These are phyloP conservation scores for Ceratobasidium sp. DNA, from an alignment of 1,284 basidiomycete genomes.

Conservation along the genomic window DNA sequence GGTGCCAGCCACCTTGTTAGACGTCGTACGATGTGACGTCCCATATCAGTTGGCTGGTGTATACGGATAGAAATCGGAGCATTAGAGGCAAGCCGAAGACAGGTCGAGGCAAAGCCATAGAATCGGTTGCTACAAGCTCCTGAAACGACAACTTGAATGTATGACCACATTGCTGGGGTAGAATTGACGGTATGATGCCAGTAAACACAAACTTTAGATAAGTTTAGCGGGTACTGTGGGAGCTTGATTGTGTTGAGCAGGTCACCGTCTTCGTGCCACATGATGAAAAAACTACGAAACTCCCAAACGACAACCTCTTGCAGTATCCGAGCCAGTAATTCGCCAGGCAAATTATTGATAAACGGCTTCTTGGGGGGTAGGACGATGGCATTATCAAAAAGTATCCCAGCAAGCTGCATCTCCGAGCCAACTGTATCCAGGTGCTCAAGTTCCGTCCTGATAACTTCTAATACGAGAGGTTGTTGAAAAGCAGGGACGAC, in stretches of 20 bases:
- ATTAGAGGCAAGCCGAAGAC: neutral
- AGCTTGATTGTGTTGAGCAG: neutral
- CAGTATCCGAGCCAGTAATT: constrained; percentile 7
- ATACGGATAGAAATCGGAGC: neutral
- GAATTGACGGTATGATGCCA: neutral
- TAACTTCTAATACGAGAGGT: too few species aligned
- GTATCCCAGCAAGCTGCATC: too few species aligned
- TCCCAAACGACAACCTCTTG: neutral
- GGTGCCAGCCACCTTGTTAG: too few species aligned
- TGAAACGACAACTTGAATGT: neutral
- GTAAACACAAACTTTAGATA: neutral
- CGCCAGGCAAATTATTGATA: neutral
- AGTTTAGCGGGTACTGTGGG: neutral
- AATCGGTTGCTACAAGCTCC: neutral
- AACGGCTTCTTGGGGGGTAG: neutral
- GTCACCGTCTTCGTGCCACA: neutral
- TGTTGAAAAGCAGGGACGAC: too few species aligned
- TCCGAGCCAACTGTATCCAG: too few species aligned
- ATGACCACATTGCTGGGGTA: neutral
- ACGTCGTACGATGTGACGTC: too few species aligned
- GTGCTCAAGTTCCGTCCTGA: too few species aligned
- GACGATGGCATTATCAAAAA: too few species aligned
- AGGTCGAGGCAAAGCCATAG: neutral
- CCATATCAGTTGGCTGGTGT: too few species aligned
- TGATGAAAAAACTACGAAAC: neutral